phyloP scores from a whole-genome alignment of 2,329 filamentous ascomycete genomes.

The Aureobasidium lini region DNA sequence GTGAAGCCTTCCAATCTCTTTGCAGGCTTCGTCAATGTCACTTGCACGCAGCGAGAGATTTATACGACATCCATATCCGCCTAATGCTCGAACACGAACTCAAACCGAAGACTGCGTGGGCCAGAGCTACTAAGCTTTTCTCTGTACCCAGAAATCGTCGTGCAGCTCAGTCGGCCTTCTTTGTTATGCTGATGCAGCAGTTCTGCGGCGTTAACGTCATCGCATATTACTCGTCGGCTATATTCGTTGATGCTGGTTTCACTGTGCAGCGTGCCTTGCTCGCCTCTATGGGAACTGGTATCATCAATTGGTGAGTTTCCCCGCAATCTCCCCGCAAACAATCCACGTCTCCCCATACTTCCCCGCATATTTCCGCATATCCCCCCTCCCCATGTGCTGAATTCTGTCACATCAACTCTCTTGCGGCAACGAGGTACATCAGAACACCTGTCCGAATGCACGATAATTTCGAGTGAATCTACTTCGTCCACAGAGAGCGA shows the following conservation, averaged over 20 bases:
- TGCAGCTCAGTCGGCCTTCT: conserved; percentile 26
- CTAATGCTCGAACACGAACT: conserved; percentile 15
- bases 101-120: conserved; percentile 13
- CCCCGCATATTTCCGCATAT: too few species aligned
- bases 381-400: too few species aligned
- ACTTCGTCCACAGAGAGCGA: too few species aligned
- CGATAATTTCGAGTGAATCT: too few species aligned
- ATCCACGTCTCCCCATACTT: too few species aligned
- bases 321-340: too few species aligned
- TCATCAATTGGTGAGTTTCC: conserved; percentile 24
- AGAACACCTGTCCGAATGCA: too few species aligned
- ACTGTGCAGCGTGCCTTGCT: conserved; percentile 21
- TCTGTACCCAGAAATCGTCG: conserved; percentile 25
- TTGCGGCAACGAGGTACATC: too few species aligned
- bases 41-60: conserved; percentile 34
- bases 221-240: conserved; percentile 26
- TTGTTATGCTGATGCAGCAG: conserved; percentile 11
- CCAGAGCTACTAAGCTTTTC: conserved; percentile 27
- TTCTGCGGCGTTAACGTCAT: conserved; percentile 23
- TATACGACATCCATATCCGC: conserved; percentile 28
- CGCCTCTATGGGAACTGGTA: conserved; percentile 26
- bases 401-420: too few species aligned
- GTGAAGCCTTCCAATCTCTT: conserved; percentile 31
- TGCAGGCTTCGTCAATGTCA: conserved; percentile 27
- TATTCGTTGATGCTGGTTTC: conserved; percentile 25